Conservation (phyloP, 352 stramenopile species). For the Phytophthora syringae region DNA sequence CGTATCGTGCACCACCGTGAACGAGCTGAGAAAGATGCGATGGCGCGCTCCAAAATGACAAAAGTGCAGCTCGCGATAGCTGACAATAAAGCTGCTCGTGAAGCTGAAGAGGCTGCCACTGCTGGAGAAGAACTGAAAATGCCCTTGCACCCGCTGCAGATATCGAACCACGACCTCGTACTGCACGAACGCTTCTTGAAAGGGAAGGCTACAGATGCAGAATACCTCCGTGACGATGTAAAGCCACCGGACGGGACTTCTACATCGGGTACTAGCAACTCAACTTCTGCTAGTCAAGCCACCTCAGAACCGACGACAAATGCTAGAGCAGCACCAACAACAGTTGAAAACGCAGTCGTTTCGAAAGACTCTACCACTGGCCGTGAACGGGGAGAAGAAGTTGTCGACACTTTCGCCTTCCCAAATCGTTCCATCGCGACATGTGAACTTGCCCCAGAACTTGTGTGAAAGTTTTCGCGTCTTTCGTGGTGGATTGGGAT, state of each 20-base stretch:
- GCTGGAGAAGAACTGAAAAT: conserved; percentile 44
- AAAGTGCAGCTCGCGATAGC: conserved; percentile 32
- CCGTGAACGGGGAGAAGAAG: conserved; percentile 81
- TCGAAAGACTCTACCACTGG: conserved; percentile 39
- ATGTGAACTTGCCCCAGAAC: conserved; percentile 84
- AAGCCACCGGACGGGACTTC: too few relatives aligned
- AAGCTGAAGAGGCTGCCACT: conserved; percentile 16
- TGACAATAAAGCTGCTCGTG: conserved; percentile 24
- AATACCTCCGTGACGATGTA: conserved; percentile 60
- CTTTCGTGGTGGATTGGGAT: conserved; percentile 54
- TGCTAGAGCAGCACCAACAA: background rate
- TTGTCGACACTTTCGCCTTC: conserved; percentile 82
- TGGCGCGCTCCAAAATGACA: conserved; percentile 46
- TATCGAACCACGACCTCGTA: conserved; percentile 76
- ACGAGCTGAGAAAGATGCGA: conserved; percentile 43
- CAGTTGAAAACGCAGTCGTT: background rate
- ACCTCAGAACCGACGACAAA: conserved; percentile 28
- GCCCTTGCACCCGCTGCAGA: conserved; percentile 56
- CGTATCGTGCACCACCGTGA: conserved; percentile 56
- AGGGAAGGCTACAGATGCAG: conserved; percentile 63
- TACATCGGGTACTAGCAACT: too few relatives aligned
- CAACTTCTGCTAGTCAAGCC: conserved; percentile 25
- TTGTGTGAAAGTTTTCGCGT: conserved; percentile 38
- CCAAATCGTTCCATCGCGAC: conserved; percentile 73
- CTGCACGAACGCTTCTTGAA: conserved; percentile 75